Conservation (phyloP, 2,329 filamentous ascomycete genomes). For the Alternaria conjuncta region DNA sequence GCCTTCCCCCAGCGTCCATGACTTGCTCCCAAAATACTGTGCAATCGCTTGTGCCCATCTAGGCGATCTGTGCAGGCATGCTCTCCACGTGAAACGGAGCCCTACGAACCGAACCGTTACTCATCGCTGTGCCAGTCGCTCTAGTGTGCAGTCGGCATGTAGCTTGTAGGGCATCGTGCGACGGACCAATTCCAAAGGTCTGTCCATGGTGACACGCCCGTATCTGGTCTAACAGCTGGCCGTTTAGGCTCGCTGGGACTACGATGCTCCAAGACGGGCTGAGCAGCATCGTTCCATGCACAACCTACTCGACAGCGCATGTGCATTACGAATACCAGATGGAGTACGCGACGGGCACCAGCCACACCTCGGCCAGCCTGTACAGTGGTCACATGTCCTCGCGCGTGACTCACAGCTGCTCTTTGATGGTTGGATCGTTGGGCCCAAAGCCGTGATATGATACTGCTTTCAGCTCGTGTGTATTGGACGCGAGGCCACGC, state of each 20-base stretch:
- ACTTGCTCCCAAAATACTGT: conserved; percentile 26
- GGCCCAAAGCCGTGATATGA: background rate
- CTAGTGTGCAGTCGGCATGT: conserved; percentile 4
- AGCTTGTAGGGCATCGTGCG: conserved; percentile 2
- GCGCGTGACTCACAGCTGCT: conserved; percentile 16
- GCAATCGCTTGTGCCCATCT: conserved; percentile 17
- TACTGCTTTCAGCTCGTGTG: conserved; percentile 21
- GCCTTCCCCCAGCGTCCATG: conserved; percentile 8
- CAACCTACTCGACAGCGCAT: conserved; percentile 9
- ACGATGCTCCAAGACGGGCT: conserved; percentile 1
- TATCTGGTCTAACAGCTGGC: conserved; percentile 2
- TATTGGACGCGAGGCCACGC: conserved; percentile 22
- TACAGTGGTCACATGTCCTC: conserved; percentile 22
- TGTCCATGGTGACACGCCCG: conserved; percentile 4
- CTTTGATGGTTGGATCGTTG: conserved; percentile 6
- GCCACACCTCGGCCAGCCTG: conserved; percentile 25
- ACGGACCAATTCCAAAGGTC: conserved; percentile 1
- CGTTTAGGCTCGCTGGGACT: background rate
- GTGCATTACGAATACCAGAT: background rate
- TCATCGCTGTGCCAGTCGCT: conserved; percentile 2
- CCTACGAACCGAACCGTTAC: conserved; percentile 5
- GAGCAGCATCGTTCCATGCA: conserved; percentile 8
- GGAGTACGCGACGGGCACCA: conserved; percentile 12
- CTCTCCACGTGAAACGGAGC: conserved; percentile 5
- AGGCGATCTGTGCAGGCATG: conserved; percentile 18